A percentile compares a stretch with the other conserved stretches of the same genome.
phyloP scores from a whole-genome alignment of 1,284 basidiomycete genomes.

The Pisolithus thermaeus region DNA sequence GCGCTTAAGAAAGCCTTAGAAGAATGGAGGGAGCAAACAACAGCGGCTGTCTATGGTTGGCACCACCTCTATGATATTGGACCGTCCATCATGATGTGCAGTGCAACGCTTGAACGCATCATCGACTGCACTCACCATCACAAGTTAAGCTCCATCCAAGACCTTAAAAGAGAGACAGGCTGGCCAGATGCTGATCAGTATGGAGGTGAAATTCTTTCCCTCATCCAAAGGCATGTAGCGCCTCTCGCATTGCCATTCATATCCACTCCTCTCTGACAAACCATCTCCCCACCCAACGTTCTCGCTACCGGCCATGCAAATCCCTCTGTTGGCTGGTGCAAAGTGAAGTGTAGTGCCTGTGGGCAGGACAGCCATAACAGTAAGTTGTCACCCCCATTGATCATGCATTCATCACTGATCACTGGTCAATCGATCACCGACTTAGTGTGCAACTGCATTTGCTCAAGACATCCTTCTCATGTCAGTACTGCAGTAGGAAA shows the following conservation, averaged over 20 bases:
- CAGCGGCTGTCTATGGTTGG: constrained; percentile 2
- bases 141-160: constrained; percentile 8
- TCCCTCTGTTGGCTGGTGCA: too few species aligned
- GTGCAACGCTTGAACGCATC: constrained; percentile 14
- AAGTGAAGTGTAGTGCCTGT: constrained; percentile 6
- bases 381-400: constrained; percentile 9
- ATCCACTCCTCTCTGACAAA: not conserved
- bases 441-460: not conserved
- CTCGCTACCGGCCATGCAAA: too few species aligned
- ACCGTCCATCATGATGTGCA: constrained; percentile 14
- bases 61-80: constrained; percentile 7
- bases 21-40: constrained; percentile 4
- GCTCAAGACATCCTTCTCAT: not conserved
- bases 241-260: not conserved
- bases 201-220: constrained; percentile 6
- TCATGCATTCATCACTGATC: not conserved
- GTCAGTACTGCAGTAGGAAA: too few species aligned
- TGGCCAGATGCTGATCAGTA: constrained; percentile 3
- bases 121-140: constrained; percentile 14
- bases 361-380: constrained; percentile 11
- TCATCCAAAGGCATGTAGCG: not conserved
- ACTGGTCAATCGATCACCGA: too few species aligned
- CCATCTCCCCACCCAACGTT: too few species aligned
- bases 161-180: constrained; percentile 5
- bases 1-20: not conserved